Evolutionary conservation across 768 basidiomycete genomes (phyloP).

Genomic region (Rhodotorula taiwanensis): DNA sequence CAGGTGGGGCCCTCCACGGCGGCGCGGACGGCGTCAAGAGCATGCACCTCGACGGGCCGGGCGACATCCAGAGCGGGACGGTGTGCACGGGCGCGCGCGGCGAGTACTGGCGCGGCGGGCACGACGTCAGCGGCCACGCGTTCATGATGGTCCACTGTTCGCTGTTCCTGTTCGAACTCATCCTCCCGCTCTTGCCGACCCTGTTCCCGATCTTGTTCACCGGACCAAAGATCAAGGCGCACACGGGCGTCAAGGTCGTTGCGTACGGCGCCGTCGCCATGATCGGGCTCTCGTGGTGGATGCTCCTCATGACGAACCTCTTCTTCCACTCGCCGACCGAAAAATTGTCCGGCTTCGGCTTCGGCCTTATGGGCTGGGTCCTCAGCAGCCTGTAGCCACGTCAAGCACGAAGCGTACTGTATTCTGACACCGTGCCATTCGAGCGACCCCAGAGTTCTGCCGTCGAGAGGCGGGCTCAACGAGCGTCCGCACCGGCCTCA

Average conservation of each 20-base stretch:
- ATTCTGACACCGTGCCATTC: too few species aligned
- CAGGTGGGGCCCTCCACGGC: background rate
- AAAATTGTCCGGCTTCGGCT: conserved; percentile 70
- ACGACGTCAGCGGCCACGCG: conserved; percentile 89
- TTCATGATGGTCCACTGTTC: conserved; percentile 76
- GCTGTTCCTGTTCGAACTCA: conserved; percentile 57
- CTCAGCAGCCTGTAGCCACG: conserved; percentile 16
- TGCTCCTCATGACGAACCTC: conserved; percentile 68
- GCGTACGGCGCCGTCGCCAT: conserved; percentile 49
- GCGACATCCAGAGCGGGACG: background rate
- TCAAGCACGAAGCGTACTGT: background rate
- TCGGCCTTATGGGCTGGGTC: conserved; percentile 31
- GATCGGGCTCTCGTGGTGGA: conserved; percentile 63
- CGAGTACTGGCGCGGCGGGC: conserved; percentile 61
- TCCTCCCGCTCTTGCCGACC: conserved; percentile 26
- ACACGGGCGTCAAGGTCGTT: background rate
- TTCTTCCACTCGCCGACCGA: conserved; percentile 87
- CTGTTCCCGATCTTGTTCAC: conserved; percentile 17
- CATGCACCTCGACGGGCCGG: conserved; percentile 1
- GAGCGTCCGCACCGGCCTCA: too few species aligned
- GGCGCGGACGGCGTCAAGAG: background rate
- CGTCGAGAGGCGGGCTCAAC: too few species aligned
- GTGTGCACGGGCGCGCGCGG: conserved; percentile 19
- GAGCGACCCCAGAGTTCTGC: too few species aligned
- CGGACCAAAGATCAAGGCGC: background rate